Percentiles rank a stretch among this genome's conserved stretches.
phyloP scores from a whole-genome alignment of 2,329 filamentous ascomycete genomes.

The Aspergillus calidoustus region DNA sequence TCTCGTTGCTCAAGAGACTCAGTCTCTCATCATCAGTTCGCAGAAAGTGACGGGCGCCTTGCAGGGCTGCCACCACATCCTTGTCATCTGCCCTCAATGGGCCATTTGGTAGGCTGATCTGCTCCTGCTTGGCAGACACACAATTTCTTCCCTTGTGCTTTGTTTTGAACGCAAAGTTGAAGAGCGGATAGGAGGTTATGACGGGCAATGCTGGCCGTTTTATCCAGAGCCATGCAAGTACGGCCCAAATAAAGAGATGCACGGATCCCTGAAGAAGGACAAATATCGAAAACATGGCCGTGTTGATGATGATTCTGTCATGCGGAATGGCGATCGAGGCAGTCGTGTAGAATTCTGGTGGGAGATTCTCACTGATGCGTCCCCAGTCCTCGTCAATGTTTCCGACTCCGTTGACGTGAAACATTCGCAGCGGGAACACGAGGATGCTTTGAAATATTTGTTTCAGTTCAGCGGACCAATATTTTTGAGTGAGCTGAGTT shows the following conservation, averaged over 20 bases:
- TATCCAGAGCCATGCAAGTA: neutral
- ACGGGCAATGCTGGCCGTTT: neutral
- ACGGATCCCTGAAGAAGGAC: neutral
- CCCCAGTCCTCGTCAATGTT: neutral
- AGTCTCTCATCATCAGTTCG: neutral
- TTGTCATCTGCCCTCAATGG: neutral
- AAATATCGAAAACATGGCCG: neutral
- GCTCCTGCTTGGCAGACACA: neutral
- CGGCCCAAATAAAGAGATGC: neutral
- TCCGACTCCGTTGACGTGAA: neutral
- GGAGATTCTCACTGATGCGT: neutral
- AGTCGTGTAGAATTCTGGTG: neutral
- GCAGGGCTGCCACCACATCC: neutral
- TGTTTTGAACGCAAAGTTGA: conserved; percentile 8
- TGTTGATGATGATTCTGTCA: conserved; percentile 5
- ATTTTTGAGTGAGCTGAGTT: neutral
- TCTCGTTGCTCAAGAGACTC: neutral
- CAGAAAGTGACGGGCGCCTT: neutral
- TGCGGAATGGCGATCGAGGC: conserved; percentile 1
- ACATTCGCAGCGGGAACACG: neutral
- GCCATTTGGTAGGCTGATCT: neutral
- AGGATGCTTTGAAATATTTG: neutral
- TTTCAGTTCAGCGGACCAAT: neutral
- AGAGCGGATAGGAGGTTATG: conserved; percentile 1
- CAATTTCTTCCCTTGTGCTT: neutral